Percentiles rank a stretch among this genome's conserved stretches.
Evolutionary conservation across 2,329 filamentous ascomycete genomes (phyloP).

Genomic region (Tolypocladium pustulatum): DNA sequence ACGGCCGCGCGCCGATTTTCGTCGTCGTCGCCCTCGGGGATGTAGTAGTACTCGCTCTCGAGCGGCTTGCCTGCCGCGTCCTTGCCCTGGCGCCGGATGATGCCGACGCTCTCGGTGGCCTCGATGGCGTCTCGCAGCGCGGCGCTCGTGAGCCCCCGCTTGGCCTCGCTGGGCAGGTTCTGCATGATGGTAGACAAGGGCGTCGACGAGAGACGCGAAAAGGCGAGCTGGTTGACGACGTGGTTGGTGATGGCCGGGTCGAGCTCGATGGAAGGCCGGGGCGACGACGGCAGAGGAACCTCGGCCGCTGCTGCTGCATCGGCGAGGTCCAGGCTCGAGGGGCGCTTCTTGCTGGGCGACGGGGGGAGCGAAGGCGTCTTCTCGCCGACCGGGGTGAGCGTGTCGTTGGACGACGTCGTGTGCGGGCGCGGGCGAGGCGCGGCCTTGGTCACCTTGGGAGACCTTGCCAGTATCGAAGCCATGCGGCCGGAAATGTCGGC

Average conservation of each 20-base stretch:
- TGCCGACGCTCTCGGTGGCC: constrained; percentile 67
- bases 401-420: constrained; percentile 11
- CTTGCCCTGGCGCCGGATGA: constrained; percentile 84
- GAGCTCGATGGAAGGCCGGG: constrained; percentile 18
- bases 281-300: constrained; percentile 6
- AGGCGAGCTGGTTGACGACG: constrained; percentile 89
- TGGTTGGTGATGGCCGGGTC: constrained; percentile 60
- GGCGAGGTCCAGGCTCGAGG: background rate
- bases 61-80: constrained; percentile 88
- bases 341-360: constrained; percentile 12
- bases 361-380: constrained; percentile 10
- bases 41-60: constrained; percentile 95
- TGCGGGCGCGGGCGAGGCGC: constrained; percentile 12
- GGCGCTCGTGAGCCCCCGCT: constrained; percentile 45
- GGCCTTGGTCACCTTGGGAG: constrained; percentile 39
- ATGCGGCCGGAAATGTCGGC: constrained; percentile 75
- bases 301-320: background rate
- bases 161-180: constrained; percentile 64
- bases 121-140: constrained; percentile 65
- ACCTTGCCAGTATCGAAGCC: constrained; percentile 63
- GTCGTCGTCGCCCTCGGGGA: constrained; percentile 78
- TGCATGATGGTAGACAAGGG: constrained; percentile 82
- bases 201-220: constrained; percentile 82
- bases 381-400: constrained; percentile 8
- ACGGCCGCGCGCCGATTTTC: constrained; percentile 70